Evolutionary conservation across 345 rosid genomes (phyloP).

Genomic region (Populus deltoides): DNA sequence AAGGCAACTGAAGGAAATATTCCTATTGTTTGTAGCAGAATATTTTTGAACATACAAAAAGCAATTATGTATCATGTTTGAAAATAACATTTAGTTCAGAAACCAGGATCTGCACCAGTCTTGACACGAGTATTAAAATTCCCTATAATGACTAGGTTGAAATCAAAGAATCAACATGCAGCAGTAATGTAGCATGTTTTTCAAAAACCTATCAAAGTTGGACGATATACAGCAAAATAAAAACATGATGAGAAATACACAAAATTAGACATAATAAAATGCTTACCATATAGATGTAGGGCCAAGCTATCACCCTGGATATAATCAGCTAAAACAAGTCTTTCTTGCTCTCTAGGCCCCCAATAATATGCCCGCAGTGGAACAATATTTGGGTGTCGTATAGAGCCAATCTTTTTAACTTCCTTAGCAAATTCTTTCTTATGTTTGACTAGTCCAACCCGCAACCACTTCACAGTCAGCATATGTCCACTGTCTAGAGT

Average conservation of each 20-base stretch:
- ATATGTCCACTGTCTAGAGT: slow-evolving; percentile 74
- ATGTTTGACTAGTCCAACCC: slow-evolving; percentile 85
- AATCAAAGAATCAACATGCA: not conserved
- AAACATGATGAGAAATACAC: not conserved
- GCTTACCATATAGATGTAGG: slow-evolving; percentile 84
- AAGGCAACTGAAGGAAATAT: not conserved
- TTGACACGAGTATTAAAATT: slow-evolving; percentile 3
- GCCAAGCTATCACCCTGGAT: slow-evolving; percentile 89
- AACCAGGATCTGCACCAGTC: not conserved
- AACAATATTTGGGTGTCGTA: slow-evolving; percentile 69
- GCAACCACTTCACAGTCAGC: slow-evolving; percentile 92
- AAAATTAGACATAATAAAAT: not conserved
- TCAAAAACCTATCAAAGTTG: not conserved
- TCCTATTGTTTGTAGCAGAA: not conserved
- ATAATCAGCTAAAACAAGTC: slow-evolving; percentile 86
- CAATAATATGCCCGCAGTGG: slow-evolving; percentile 86
- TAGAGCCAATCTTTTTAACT: slow-evolving; percentile 73
- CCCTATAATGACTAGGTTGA: not conserved
- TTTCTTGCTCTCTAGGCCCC: slow-evolving; percentile 95
- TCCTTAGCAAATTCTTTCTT: slow-evolving; percentile 91
- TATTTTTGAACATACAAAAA: not conserved
- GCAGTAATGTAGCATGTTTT: not conserved
- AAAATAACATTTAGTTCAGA: not conserved
- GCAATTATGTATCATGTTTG: not conserved
- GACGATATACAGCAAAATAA: not conserved